phyloP scores from a whole-genome alignment of 2,329 filamentous ascomycete genomes.

The Eutypella sp. region DNA sequence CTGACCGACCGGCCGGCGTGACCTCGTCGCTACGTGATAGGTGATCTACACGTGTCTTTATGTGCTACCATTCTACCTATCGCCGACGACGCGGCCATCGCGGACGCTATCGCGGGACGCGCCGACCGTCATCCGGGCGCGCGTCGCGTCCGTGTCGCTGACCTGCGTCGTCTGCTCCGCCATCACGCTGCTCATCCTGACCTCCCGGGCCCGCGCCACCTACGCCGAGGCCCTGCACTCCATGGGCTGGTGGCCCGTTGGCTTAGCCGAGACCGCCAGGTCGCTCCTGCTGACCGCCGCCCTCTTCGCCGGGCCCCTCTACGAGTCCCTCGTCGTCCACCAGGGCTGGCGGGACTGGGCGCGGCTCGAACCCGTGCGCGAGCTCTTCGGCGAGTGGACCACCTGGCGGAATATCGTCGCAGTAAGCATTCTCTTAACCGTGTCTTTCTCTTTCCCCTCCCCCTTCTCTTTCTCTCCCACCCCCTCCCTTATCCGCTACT shows the following conservation, averaged over 20 bases:
- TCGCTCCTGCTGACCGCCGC: slow-evolving; percentile 67
- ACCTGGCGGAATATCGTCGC: slow-evolving; percentile 84
- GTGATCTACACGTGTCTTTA: slow-evolving; percentile 82
- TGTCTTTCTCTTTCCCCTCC: slow-evolving; percentile 18
- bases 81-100: slow-evolving; percentile 72
- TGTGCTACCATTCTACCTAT: slow-evolving; percentile 86
- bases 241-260: slow-evolving; percentile 78
- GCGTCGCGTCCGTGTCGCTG: slow-evolving; percentile 73
- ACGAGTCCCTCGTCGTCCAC: slow-evolving; percentile 71
- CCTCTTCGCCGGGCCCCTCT: slow-evolving; percentile 81
- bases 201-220: slow-evolving; percentile 44
- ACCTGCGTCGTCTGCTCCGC: slow-evolving; percentile 67
- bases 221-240: slow-evolving; percentile 56
- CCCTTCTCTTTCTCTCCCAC: not conserved
- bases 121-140: slow-evolving; percentile 80
- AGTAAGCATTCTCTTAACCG: too few species aligned
- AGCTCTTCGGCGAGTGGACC: slow-evolving; percentile 67
- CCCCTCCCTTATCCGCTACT: not conserved
- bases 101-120: slow-evolving; percentile 77
- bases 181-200: slow-evolving; percentile 62
- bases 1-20: not conserved
- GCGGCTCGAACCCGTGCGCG: slow-evolving; percentile 47
- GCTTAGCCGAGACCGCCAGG: slow-evolving; percentile 57
- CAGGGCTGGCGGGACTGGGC: slow-evolving; percentile 64
- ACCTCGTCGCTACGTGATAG: slow-evolving; percentile 33